Evolutionary conservation across 495 filamentous ascomycete species (phyloP), one percentile per base, ranked within the genome.

Genomic region (Tuber calosporum): DNA sequence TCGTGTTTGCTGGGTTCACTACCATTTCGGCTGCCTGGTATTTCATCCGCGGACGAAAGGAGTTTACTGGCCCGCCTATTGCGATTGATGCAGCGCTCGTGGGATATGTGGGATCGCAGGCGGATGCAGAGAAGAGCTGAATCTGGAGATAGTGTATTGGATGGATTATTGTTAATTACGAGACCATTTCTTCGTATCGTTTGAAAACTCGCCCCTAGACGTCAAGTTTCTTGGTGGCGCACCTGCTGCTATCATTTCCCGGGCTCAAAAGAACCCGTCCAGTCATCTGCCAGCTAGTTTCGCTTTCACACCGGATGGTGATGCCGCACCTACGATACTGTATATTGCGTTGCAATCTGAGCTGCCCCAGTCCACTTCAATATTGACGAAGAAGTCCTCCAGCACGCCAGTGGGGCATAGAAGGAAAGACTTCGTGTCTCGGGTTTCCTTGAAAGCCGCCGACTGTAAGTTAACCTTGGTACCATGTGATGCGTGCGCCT

Each of bases 61-160:
- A 90, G 76, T 93, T 92, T 80, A 86, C 83, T 15, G 91, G 91
- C 0, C 91, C 91, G 0, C 89, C 90, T 0, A 79, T 90, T 26
- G 78, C 81, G 67, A 79, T 82, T 40, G 84, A 86, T 45, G 82
- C 84, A 34, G 81, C n/a, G 0, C n/a, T 26, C 48, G 48, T 53
- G 22, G 48, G 3, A 26, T 26, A 53, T 53, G 11, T n/a, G 48
- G 48, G n/a, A 26, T 13, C 22, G 9, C n/a, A 15, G 9, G n/a
- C 48, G n/a, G 48, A 53, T 53, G 48, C 7, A 15, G 48, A 53
- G 48, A 53, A 26, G 7, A 26, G n/a, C 8, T 53, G 22, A 26
- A 53, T 53, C 2, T n/a, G 20, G 45, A 53, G 45, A 53, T 19
- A 19, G 22, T 26, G 1, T 26, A n/a, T 26, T n/a, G n/a, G 26